Base-by-base conservation (phyloP, 192 early-diverging fungal genomes). In the Borealophlyctis nickersoniae region DNA sequence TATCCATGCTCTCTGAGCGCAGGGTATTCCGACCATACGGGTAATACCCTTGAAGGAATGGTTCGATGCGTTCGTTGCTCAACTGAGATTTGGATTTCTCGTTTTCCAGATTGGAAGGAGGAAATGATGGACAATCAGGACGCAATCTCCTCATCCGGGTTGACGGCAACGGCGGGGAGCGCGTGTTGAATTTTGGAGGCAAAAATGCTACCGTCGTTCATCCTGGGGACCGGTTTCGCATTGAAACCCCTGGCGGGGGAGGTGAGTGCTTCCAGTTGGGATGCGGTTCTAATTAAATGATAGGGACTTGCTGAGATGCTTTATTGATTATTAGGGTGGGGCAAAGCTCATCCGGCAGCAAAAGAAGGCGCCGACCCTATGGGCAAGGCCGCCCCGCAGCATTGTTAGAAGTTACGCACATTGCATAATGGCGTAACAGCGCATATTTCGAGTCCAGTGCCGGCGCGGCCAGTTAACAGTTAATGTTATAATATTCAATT, bases 241-340 rank as follows among this genome's bases (percentile, higher is more conserved):
- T 98, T 36, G 81, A 87, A 72, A 93, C 94, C 0, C 96, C 96
- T 26, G 96, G 96, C 2, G 96, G 94, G 48, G 96, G 96, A 30
- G 96, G 92, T 14, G 36, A 2, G 13, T 30, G 22, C 2, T 16
- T 4, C 29, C 2, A 19, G 22, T 56, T 56, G 39, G 39, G 39
- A 19, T 45, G 39, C 39, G 7, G 39, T 45, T 45, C 19, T 45
- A 19, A 19, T 19, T 45, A 19, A 13, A 19, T 45, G 39, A 7
- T 45, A 45, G 19, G 7, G 39, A 45, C 7, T 7, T 45, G 9
- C 19, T 45, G 39, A 45, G 7, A 7, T 7, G 7, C 39, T 45
- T 45, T 45, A 19, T 13, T 45, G 39, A n/a, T n/a, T n/a, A n/a
- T n/a, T 19, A 45, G 39, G 39, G 39, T 45, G 39, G 39, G 39